Evolutionary conservation across 2,329 filamentous ascomycete genomes (phyloP).

Genomic region (Neopestalotiopsis sp.): DNA sequence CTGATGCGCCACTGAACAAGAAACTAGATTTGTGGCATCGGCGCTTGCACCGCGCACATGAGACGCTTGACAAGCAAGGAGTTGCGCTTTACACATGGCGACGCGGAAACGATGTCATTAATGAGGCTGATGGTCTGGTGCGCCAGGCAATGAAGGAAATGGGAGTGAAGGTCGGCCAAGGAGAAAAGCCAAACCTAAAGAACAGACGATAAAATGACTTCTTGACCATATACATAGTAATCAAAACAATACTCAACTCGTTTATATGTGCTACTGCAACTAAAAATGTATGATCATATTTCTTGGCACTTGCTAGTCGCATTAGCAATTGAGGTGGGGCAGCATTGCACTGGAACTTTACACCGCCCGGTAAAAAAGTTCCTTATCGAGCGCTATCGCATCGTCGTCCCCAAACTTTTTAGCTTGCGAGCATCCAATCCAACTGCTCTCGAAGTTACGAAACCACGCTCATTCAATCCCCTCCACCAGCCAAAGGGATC

Average conservation of each 20-base stretch:
- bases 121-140: conserved; percentile 69
- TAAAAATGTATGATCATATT: not conserved
- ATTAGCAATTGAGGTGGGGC: conserved; percentile 2
- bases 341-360: not conserved
- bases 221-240: not conserved
- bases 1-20: conserved; percentile 55
- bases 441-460: not conserved
- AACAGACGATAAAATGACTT: not conserved
- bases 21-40: conserved; percentile 76
- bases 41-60: conserved; percentile 68
- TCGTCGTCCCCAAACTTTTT: conserved; percentile 11
- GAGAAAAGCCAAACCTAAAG: conserved; percentile 10
- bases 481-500: not conserved
- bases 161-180: conserved; percentile 24
- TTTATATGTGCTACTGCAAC: not conserved
- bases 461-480: not conserved
- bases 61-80: conserved; percentile 64
- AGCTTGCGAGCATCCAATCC: not conserved
- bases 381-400: conserved; percentile 9
- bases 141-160: conserved; percentile 56
- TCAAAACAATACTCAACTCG: not conserved
- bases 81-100: conserved; percentile 77
- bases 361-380: conserved; percentile 14
- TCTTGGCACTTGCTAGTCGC: not conserved
- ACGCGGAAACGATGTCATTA: conserved; percentile 70